Base-by-base conservation (phyloP, 2,329 filamentous ascomycete species). In the Aureobasidium sp. region DNA sequence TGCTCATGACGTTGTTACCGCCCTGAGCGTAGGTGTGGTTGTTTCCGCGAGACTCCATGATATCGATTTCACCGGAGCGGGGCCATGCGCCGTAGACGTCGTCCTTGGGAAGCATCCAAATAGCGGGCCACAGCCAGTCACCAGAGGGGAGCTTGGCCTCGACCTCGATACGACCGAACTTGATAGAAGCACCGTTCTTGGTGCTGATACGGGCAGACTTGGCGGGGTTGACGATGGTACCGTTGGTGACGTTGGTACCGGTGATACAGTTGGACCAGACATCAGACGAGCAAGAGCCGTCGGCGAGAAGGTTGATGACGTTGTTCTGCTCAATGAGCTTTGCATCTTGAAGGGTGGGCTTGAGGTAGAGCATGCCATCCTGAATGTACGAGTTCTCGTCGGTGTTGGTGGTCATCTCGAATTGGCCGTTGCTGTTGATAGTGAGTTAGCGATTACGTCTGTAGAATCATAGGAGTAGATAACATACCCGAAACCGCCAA, bases 71-170 rank as follows among this genome's bases (percentile, higher is more conserved):
- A 49, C 90, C 90, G 9, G 88, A 91, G 8, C 78, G 75, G 1
- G 90, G 90, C 90, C 90, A 95, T 1, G 80, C 68, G 1, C 90
- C 90, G 71, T 94, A 95, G 0, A 78, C 85, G 59, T 85, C 80
- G 47, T 86, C 79, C 50, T 84, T 84, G 1, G 90, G 90, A 78
- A 94, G 79, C 88, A 95, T 89, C 88, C 89, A 92, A 69, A 95
- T 93, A n/a, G 89, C 89, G 2, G 90, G 90, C 90, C 90, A 94
- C 11, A 95, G 81, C 90, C 90, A 94, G 76, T 94, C 90, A 59
- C 90, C 90, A 53, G 78, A 73, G 4, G 90, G 89, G 34, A 94
- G 76, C 74, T 87, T 87, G 30, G 90, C 90, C 1, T 82, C 85
- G 5, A 95, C 89, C 71, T 95, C 89, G 58, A 95, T 82, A 47